Evolutionary conservation across 345 rosid species (phyloP), one percentile per base, ranked within the genome.

Genomic region (Lepidium africanum): DNA sequence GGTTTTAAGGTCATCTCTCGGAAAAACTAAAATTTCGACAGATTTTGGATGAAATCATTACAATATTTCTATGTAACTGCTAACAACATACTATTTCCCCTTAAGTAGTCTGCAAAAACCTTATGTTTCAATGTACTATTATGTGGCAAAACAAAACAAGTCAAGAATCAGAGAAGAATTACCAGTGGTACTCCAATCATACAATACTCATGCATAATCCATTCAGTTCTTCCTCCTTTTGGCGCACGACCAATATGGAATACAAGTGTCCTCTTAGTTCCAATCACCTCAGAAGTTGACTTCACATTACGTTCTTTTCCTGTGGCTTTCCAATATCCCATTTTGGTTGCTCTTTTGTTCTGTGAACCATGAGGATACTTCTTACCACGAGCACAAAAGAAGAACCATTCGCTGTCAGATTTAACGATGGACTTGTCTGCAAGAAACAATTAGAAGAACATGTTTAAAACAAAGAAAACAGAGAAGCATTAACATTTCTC

Each of bases 251-350:
- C 97, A 2, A 68, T 23, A 63, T 93, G 97, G 75, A 93, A 90
- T 39, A 93, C 94, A 0, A 93, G 96, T 10, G 98, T 90, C 70
- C 97, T 87, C 79, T 93, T 93, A 3, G 92, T 86, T 10, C 98
- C 97, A 58, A 93, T 86, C 13, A 86, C 82, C 17, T 60, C 61
- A 39, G 78, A 59, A 30, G 91, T 89, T 2, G 86, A 82, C 81
- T 82, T 88, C 3, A 93, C 92, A 47, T 77, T 83, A 10, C 97
- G 87, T 58, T 88, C 98, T 72, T 87, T 93, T 10, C 98, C 98
- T 0, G 98, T 93, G 61, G 97, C 92, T 76, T 93, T 93, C 98
- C 97, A 90, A 60, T 88, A 93, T 19, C 98, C 97, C 23, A 43
- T 86, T 27, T 75, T 79, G 7, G 98, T 93, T 45, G 96, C 97